Evolutionary conservation across 345 rosid species (phyloP).

Genomic region (Brassica rapa): DNA sequence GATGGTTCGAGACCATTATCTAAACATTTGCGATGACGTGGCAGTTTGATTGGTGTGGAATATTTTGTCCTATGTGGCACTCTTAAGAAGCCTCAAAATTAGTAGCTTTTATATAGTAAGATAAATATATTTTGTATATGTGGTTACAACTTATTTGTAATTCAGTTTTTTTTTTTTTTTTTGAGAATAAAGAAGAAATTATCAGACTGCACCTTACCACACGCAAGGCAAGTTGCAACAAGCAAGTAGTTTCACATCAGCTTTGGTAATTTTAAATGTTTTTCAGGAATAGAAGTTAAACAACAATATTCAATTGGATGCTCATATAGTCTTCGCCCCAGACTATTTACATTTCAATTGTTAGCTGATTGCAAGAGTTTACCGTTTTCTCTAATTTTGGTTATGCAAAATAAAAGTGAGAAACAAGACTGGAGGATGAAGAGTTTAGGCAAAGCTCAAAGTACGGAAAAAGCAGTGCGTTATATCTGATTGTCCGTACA

Average conservation of each 20-base stretch:
- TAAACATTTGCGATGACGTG: too few relatives aligned
- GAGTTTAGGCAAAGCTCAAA: constrained; percentile 6
- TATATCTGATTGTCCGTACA: constrained; percentile 33
- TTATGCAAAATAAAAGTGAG: constrained; percentile 15
- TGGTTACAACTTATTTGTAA: constrained; percentile 36
- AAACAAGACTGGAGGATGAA: not conserved
- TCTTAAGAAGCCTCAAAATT: too few relatives aligned
- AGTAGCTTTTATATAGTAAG: too few relatives aligned
- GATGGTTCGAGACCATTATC: too few relatives aligned
- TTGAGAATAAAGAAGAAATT: constrained; percentile 22
- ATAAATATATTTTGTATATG: constrained; percentile 25
- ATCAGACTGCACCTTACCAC: constrained; percentile 13
- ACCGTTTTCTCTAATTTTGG: not conserved
- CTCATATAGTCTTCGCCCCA: not conserved
- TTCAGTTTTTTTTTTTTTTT: not conserved
- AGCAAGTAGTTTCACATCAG: constrained; percentile 1
- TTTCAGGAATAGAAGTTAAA: not conserved
- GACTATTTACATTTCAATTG: not conserved
- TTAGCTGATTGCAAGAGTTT: not conserved
- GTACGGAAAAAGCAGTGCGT: constrained; percentile 34
- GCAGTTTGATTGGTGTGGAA: too few relatives aligned
- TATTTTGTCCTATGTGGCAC: too few relatives aligned
- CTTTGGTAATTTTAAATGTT: not conserved
- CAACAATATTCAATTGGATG: not conserved
- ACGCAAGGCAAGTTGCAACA: constrained; percentile 29